These are phyloP conservation scores for Cydonia oblonga DNA, from an alignment of 331 rosid genomes.

Conservation along the genomic window DNA sequence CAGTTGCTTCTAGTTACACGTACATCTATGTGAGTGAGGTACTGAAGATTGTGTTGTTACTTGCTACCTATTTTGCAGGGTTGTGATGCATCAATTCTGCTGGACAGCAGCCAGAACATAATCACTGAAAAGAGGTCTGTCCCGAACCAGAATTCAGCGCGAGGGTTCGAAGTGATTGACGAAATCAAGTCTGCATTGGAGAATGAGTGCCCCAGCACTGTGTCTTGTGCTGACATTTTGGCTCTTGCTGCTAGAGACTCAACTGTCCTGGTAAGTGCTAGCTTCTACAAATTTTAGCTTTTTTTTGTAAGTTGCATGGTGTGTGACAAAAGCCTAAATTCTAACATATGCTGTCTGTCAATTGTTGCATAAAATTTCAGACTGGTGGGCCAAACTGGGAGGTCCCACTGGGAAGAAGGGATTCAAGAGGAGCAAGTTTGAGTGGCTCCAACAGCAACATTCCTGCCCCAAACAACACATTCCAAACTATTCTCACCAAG, in stretches of 20 bases:
- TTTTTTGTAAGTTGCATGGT: neutral
- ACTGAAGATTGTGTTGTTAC: neutral
- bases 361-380: slow-evolving; percentile 21
- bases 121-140: slow-evolving; percentile 54
- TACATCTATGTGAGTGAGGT: neutral
- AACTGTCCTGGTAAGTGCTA: slow-evolving; percentile 40
- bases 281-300: neutral
- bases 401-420: slow-evolving; percentile 79
- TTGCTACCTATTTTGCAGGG: slow-evolving; percentile 37
- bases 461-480: slow-evolving; percentile 92
- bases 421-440: slow-evolving; percentile 59
- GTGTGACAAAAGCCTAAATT: neutral
- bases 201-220: slow-evolving; percentile 60
- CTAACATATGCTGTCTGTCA: neutral
- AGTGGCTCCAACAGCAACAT: slow-evolving; percentile 79
- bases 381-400: slow-evolving; percentile 75
- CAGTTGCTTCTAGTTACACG: neutral
- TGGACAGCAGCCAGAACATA: slow-evolving; percentile 58
- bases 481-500: slow-evolving; percentile 69
- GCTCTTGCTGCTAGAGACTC: slow-evolving; percentile 77
- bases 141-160: slow-evolving; percentile 56
- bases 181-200: slow-evolving; percentile 69
- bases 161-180: slow-evolving; percentile 74
- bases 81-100: slow-evolving; percentile 59
- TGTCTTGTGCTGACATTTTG: slow-evolving; percentile 77